phyloP scores from a whole-genome alignment of 139 green algal species.

The Gonium pectorale region DNA sequence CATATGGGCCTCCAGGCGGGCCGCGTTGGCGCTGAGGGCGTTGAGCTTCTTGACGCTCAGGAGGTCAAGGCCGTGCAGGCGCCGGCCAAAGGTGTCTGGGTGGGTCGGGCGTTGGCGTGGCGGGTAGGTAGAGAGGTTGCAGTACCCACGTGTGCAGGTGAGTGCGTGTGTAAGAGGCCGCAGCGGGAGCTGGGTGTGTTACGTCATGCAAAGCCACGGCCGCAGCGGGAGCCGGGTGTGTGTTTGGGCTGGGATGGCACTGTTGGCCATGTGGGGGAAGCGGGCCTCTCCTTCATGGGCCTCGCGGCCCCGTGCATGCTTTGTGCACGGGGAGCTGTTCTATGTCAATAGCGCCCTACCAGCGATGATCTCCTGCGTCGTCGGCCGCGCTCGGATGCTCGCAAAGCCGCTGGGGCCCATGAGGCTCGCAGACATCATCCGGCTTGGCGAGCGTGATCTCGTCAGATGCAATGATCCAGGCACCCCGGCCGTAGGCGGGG shows the following conservation, averaged over 20 bases:
- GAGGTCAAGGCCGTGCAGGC: conserved; percentile 14
- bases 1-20: conserved; percentile 21
- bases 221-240: too few species aligned
- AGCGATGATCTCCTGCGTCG: conserved; percentile 22
- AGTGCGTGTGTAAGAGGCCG: not conserved
- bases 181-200: too few species aligned
- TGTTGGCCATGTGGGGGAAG: not conserved
- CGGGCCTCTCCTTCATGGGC: not conserved
- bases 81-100: conserved; percentile 23
- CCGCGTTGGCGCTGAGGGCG: conserved; percentile 3
- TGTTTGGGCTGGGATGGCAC: not conserved
- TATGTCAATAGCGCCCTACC: not conserved
- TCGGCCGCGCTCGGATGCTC: not conserved
- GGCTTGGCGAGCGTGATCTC: too few species aligned
- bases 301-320: not conserved
- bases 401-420: not conserved
- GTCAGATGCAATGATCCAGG: too few species aligned
- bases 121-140: not conserved
- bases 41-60: conserved; percentile 20
- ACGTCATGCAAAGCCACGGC: too few species aligned
- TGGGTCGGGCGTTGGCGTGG: not conserved
- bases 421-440: not conserved
- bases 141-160: not conserved
- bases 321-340: not conserved
- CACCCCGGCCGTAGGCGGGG: too few species aligned